Evolutionary conservation across 202 grass and related monocot species (phyloP), one percentile per base, ranked within the genome.

Genomic region (Hordeum pubiflorum): DNA sequence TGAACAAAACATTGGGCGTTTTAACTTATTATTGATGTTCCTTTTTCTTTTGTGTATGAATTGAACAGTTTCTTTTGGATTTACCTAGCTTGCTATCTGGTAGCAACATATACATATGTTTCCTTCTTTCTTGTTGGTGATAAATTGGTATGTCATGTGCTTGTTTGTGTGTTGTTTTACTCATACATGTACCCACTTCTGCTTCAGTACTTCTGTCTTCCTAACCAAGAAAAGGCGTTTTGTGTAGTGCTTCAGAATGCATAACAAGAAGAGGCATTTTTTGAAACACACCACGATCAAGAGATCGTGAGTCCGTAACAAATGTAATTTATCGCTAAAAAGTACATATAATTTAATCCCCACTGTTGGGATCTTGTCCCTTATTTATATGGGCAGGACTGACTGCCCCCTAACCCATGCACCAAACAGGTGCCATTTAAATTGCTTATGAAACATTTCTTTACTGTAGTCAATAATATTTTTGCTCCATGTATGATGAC

Each of bases 401-500:
- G 3, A 14, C 68, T 26, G 46, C 46, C 46, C 5, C 46, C 46
- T 50, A 50, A 41, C 39, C 46, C 46, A 50, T 50, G 46, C 46
- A 50, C 46, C 5, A 50, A 50, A 0, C 46, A 50, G 29, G 36
- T 55, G 7, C 15, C 37, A 77, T 18, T 77, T 8, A 43, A 59
- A 77, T 43, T 2, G 54, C 13, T 57, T 10, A 7, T 27, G 57
- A 10, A 27, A 43, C 22, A 29, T 77, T 76, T 34, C 2, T 61
- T 59, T 40, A 21, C 57, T 77, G 3, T 77, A 71, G 39, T 71
- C 54, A 70, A 12, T 48, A 36, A 27, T 36, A n/a, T 76, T 4
- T 82, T 63, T 43, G 66, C 18, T 39, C 64, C 64, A 69, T 69
- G 59, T 43, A 69, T 34, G 43, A 70, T 86, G 7, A 15, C 37